Percentiles rank a stretch among this genome's conserved stretches.
Evolutionary conservation across 176 grass and related monocot genomes (phyloP).

Genomic region (Musa itinerans): DNA sequence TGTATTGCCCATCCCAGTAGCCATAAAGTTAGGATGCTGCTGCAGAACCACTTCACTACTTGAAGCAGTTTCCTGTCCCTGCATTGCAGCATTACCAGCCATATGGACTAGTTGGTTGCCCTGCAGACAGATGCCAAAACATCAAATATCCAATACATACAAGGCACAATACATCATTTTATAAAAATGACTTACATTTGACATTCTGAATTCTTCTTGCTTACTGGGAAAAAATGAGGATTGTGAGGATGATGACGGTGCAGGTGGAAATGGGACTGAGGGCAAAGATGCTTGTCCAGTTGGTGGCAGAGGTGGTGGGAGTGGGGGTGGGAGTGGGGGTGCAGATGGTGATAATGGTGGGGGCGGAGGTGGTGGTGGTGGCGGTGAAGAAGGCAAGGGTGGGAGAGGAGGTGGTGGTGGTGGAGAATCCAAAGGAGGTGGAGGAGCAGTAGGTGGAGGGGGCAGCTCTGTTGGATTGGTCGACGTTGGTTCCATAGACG

Average conservation of each 20-base stretch:
- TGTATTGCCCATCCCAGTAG: constrained; percentile 38
- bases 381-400: constrained; percentile 64
- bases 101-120: constrained; percentile 43
- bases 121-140: constrained; percentile 27
- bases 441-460: constrained; percentile 61
- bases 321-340: constrained; percentile 51
- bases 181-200: constrained; percentile 50
- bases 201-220: constrained; percentile 53
- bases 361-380: constrained; percentile 43
- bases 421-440: constrained; percentile 51
- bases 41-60: constrained; percentile 16
- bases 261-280: constrained; percentile 8
- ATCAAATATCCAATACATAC: not conserved
- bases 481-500: constrained; percentile 25
- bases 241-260: constrained; percentile 44
- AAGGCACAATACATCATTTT: not conserved
- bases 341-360: constrained; percentile 32
- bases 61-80: constrained; percentile 33
- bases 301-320: constrained; percentile 45
- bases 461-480: constrained; percentile 40
- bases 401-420: constrained; percentile 47
- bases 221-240: constrained; percentile 40
- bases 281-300: constrained; percentile 35
- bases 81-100: constrained; percentile 40
- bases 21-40: constrained; percentile 32